phyloP scores from a whole-genome alignment of 2,329 filamentous ascomycete genomes.

The Orbilia quercus region DNA sequence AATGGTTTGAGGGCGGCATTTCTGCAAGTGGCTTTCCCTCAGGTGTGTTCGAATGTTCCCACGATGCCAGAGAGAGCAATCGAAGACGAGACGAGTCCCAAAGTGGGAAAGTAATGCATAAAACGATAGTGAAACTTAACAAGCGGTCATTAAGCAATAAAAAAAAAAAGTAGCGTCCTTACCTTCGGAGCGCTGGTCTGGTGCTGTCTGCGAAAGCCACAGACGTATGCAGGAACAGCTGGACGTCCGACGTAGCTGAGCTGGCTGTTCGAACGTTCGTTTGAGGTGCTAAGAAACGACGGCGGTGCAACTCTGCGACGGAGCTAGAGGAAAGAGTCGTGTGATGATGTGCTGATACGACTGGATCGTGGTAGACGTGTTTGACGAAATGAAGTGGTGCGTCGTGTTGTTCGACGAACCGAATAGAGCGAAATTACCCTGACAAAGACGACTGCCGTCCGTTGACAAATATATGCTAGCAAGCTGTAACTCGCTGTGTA shows the following conservation, averaged over 20 bases:
- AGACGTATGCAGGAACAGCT: slow-evolving; percentile 42
- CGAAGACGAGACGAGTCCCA: slow-evolving; percentile 48
- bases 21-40: slow-evolving; percentile 33
- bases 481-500: neutral
- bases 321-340: slow-evolving; percentile 9
- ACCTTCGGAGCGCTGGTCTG: slow-evolving; percentile 40
- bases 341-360: neutral
- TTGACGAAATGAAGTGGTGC: too few relatives aligned
- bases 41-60: slow-evolving; percentile 22
- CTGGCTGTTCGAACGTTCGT: slow-evolving; percentile 29
- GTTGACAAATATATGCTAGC: slow-evolving; percentile 30
- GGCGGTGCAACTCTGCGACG: slow-evolving; percentile 49
- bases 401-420: slow-evolving; percentile 13
- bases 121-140: slow-evolving; percentile 54
- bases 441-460: neutral
- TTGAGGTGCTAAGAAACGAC: slow-evolving; percentile 25
- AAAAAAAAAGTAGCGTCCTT: slow-evolving; percentile 43
- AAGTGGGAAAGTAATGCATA: slow-evolving; percentile 31
- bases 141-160: slow-evolving; percentile 31
- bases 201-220: slow-evolving; percentile 43
- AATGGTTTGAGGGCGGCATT: slow-evolving; percentile 43
- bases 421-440: slow-evolving; percentile 38
- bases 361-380: neutral
- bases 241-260: too few relatives aligned
- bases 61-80: slow-evolving; percentile 46